Base-by-base conservation (phyloP, 2,329 filamentous ascomycete genomes). In the Talaromyces sp. region DNA sequence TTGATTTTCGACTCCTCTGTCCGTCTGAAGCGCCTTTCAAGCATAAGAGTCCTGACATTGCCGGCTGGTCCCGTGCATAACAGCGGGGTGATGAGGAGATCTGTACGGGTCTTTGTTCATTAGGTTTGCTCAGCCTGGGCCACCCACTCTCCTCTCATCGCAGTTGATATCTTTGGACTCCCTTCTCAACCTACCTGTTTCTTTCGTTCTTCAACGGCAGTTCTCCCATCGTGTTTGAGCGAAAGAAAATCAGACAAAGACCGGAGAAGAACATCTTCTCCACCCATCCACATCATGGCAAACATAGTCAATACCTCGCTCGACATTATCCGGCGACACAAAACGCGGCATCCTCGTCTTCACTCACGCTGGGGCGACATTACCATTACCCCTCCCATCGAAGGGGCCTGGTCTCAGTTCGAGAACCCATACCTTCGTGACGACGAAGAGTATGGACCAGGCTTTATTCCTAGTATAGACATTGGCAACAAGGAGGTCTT, bases 291-390 rank as follows among this genome's bases (percentile, higher is more conserved):
- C 35, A 33, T 7, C 14, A 77, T 77, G 75, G 67, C 73, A 6
- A 69, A 68, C 56, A 68, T 74, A 14, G 69, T 75, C 62, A 71
- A 69, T 57, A 66, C 69, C n/a, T 73, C 75, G 22, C 68, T 78
- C 56, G 68, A 69, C 59, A 67, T 73, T 19, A 72, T 78, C 58
- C 75, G 75, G 66, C 73, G 71, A 52, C 61, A 69, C 22, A 72
- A 73, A 24, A 49, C 67, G 7, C 73, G 71, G 41, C 66, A 49
- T 6, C 62, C 62, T 37, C 72, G 71, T 8, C 72, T 77, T 11
- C 76, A 80, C 63, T 67, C 77, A 60, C 71, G 78, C 64, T 79
- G 76, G 76, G 78, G 78, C 3, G 78, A 80, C 63, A 71, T 73
- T 41, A 62, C 69, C 31, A 79, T 79, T 41, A 74, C 75, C 1